phyloP scores from a whole-genome alignment of 208 protist species.

The Leishmania arabica region DNA sequence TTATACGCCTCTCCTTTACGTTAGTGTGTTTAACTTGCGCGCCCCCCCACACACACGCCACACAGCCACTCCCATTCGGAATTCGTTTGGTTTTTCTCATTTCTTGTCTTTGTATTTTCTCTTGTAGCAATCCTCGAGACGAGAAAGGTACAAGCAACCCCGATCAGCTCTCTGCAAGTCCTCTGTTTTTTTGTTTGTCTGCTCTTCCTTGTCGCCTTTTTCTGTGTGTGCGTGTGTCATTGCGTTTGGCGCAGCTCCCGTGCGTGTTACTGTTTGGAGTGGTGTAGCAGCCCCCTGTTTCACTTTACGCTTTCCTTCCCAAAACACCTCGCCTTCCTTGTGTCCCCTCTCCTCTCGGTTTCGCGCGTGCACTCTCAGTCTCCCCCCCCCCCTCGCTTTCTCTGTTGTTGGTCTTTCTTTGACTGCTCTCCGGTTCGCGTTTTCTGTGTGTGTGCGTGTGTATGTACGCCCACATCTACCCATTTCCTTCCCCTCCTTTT shows the following conservation, averaged over 20 bases:
- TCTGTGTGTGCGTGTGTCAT: background rate
- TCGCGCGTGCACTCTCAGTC: too few species aligned
- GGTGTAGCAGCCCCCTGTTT: background rate
- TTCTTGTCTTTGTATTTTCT: background rate
- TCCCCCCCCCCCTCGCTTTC: background rate
- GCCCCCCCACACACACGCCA: background rate
- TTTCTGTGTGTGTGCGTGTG: background rate
- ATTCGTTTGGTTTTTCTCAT: background rate
- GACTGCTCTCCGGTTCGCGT: background rate
- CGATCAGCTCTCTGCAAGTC: background rate
- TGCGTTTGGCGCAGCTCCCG: background rate
- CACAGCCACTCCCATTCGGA: background rate
- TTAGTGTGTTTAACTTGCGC: background rate
- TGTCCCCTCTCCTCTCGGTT: background rate
- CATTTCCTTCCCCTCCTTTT: background rate
- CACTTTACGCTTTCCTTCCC: background rate
- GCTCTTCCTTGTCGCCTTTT: background rate
- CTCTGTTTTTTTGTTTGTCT: background rate
- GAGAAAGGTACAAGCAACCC: background rate
- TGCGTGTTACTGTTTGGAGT: background rate
- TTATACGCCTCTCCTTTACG: background rate
- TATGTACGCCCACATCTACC: background rate
- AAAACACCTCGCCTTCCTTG: background rate
- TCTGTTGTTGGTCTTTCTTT: background rate
- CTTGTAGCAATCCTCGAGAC: background rate